These are phyloP conservation scores for Lachnellula occidentalis DNA, from an alignment of 2,329 filamentous ascomycete species.

Conservation along the genomic window DNA sequence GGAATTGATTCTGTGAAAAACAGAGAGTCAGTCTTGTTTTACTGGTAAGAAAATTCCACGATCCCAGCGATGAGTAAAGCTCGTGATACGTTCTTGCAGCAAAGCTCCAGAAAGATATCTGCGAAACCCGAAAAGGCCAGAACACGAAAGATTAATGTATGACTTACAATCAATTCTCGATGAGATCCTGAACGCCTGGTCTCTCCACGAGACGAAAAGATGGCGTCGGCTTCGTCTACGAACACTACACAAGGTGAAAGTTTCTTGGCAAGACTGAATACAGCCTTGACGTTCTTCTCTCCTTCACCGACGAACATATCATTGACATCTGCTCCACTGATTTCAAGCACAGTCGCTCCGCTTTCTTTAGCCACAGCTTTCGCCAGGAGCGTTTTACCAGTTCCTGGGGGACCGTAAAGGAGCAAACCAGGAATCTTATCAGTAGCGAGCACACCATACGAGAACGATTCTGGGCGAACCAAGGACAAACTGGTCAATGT, in stretches of 20 bases:
- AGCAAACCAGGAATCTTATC: slow-evolving; percentile 88
- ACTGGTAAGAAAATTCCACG: too few relatives aligned
- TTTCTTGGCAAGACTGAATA: slow-evolving; percentile 88
- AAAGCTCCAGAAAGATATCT: too few relatives aligned
- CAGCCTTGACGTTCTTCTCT: slow-evolving; percentile 90
- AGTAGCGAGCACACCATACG: slow-evolving; percentile 84
- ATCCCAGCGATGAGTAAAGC: too few relatives aligned
- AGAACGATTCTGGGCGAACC: slow-evolving; percentile 86
- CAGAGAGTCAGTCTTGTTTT: too few relatives aligned
- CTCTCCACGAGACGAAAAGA: slow-evolving; percentile 72
- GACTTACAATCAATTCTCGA: slow-evolving; percentile 65
- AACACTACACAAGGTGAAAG: slow-evolving; percentile 90
- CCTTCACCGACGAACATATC: slow-evolving; percentile 95
- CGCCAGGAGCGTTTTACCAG: slow-evolving; percentile 65
- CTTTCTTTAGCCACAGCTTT: slow-evolving; percentile 65
- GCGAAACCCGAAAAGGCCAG: too few relatives aligned
- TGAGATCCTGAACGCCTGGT: slow-evolving; percentile 61
- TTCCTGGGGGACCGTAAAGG: slow-evolving; percentile 82
- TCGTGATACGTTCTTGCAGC: too few relatives aligned
- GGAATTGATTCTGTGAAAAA: slow-evolving; percentile 66
- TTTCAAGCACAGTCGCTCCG: slow-evolving; percentile 72
- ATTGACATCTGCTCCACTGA: slow-evolving; percentile 86
- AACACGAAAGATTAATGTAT: too few relatives aligned
- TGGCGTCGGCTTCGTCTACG: slow-evolving; percentile 92
- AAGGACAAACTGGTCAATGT: slow-evolving; percentile 85